Conservation (phyloP, 2,329 filamentous ascomycete genomes). For the Talaromyces atroroseus region DNA sequence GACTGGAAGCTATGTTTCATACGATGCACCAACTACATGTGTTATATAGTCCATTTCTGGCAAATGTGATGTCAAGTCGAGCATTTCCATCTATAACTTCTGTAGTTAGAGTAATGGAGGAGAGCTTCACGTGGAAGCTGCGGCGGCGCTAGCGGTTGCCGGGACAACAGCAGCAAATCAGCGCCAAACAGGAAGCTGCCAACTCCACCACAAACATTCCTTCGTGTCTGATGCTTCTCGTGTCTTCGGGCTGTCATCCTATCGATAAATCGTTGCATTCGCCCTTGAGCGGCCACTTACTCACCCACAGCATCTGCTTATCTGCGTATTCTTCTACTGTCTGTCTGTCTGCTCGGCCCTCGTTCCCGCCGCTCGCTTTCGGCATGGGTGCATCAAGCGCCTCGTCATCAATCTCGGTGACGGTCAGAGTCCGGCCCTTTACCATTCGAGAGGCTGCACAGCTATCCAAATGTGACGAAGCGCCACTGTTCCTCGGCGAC, state of each 20-base stretch:
- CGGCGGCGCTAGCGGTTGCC: conserved; percentile 1
- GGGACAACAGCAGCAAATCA: conserved; percentile 9
- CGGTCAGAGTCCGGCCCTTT: conserved; percentile 60
- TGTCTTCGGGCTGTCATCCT: conserved; percentile 6
- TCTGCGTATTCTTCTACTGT: not conserved
- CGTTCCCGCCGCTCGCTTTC: not conserved
- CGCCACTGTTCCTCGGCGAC: conserved; percentile 89
- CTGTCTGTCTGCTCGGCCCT: not conserved
- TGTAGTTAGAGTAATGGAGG: too few species aligned
- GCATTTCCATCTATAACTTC: too few species aligned
- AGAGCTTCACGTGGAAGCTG: not conserved
- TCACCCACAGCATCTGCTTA: not conserved
- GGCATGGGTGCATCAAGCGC: conserved; percentile 39
- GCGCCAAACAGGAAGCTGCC: conserved; percentile 10
- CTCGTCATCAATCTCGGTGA: conserved; percentile 47
- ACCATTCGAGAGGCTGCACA: conserved; percentile 92
- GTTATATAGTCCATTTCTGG: not conserved
- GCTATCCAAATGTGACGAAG: conserved; percentile 69
- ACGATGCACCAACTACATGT: not conserved
- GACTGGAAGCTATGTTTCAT: not conserved
- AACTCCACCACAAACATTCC: conserved; percentile 22
- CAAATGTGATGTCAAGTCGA: too few species aligned
- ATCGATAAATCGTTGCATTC: not conserved
- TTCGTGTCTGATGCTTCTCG: too few species aligned
- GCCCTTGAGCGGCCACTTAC: not conserved